phyloP scores from a whole-genome alignment of 2,329 filamentous ascomycete genomes.

The Coleophoma eucalyptorum region DNA sequence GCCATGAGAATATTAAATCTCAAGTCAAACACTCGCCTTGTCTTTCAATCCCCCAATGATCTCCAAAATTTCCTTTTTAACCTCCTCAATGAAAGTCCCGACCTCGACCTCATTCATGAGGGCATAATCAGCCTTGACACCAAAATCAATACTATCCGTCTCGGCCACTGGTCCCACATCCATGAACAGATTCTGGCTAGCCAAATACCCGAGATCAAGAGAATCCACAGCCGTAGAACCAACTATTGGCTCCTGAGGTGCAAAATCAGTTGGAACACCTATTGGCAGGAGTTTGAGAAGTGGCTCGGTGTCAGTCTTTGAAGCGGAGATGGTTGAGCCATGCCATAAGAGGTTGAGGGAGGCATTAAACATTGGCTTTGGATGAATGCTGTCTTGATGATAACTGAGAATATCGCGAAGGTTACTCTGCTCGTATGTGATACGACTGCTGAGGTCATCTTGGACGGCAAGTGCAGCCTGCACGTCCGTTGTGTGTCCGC shows the following conservation, averaged over 20 bases:
- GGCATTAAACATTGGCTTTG: slow-evolving; percentile 1
- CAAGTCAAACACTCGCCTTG: not conserved
- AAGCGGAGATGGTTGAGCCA: not conserved
- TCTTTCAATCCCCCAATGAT: not conserved
- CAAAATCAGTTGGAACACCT: slow-evolving; percentile 1
- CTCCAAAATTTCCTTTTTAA: not conserved
- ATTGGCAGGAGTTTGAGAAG: not conserved
- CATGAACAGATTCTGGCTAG: not conserved
- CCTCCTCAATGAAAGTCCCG: not conserved
- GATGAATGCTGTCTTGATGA: not conserved
- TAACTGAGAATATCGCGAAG: slow-evolving; percentile 1
- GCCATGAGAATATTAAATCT: no score
- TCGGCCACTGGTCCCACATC: slow-evolving; percentile 1
- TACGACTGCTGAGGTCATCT: not conserved
- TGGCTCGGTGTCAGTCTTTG: not conserved
- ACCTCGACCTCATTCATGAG: slow-evolving; percentile 1
- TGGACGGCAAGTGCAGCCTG: not conserved
- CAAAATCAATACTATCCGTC: slow-evolving; percentile 4
- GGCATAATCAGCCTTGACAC: slow-evolving; percentile 1
- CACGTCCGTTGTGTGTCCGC: not conserved
- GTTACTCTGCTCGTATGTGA: slow-evolving; percentile 1
- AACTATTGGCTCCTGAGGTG: not conserved
- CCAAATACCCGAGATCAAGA: not conserved
- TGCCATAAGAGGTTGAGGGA: slow-evolving; percentile 3
- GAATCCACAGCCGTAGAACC: not conserved